Evolutionary conservation across 495 filamentous ascomycete genomes (phyloP).

Genomic region (Niebla homalea): DNA sequence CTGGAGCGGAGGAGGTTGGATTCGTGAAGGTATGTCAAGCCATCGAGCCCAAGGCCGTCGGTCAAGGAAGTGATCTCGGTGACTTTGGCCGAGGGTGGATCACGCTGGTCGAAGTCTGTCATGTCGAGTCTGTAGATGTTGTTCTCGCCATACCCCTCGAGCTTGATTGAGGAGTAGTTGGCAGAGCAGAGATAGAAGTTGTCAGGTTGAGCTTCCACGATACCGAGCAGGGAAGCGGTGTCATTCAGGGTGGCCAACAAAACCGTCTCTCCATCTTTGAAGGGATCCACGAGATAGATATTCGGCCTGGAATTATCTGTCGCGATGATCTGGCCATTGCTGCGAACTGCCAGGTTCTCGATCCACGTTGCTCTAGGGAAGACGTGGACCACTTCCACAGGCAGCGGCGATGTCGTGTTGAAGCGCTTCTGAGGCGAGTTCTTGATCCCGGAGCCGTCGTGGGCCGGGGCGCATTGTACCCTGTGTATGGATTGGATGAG

Average conservation of each 20-base stretch:
- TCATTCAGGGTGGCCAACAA: background rate
- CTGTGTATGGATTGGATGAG: too few relatives aligned
- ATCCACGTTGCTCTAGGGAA: constrained; percentile 15
- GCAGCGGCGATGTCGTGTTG: background rate
- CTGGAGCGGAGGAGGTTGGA: background rate
- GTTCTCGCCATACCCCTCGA: background rate
- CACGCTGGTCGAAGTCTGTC: background rate
- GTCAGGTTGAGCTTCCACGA: constrained; percentile 1
- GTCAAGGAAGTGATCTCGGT: background rate
- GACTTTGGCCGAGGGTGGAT: background rate
- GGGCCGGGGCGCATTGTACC: too few relatives aligned
- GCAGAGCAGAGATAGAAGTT: constrained; percentile 2
- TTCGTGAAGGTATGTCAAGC: constrained; percentile 2
- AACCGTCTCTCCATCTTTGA: background rate
- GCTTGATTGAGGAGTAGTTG: background rate
- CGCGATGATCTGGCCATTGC: constrained; percentile 17
- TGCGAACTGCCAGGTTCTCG: constrained; percentile 22
- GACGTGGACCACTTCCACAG: background rate
- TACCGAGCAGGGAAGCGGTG: background rate
- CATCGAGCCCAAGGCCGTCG: background rate
- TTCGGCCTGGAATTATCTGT: constrained; percentile 11
- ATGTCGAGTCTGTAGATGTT: constrained; percentile 3
- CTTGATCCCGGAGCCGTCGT: too few relatives aligned
- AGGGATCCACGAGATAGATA: constrained; percentile 1
- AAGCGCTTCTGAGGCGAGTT: too few relatives aligned